A percentile compares a stretch with the other conserved stretches of the same genome.
Conservation (phyloP, 768 basidiomycete genomes). For the Rhodotorula paludigena region DNA sequence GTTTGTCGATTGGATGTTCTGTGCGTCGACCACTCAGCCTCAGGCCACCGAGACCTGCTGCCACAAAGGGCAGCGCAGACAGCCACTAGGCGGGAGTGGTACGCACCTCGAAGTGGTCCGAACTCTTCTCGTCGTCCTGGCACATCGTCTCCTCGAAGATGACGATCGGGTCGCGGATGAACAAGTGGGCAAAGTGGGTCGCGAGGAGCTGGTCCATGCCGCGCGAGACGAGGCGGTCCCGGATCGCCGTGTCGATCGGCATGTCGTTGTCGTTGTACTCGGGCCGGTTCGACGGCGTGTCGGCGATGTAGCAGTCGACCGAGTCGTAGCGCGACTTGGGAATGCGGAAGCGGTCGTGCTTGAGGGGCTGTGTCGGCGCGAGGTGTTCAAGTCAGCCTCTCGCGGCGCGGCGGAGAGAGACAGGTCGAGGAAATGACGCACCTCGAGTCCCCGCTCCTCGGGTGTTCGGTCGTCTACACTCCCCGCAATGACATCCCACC, state of each 20-base stretch:
- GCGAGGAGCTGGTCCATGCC: conserved; percentile 83
- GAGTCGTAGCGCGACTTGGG: conserved; percentile 98
- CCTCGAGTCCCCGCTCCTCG: conserved; percentile 86
- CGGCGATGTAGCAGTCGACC: conserved; percentile 83
- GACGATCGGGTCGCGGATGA: conserved; percentile 95
- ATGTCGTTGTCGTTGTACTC: conserved; percentile 87
- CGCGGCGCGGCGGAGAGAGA: too few relatives aligned
- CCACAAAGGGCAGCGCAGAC: neutral
- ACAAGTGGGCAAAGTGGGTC: conserved; percentile 88
- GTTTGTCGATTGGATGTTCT: conserved; percentile 99
- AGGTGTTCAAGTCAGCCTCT: too few relatives aligned
- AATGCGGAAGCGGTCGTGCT: conserved; percentile 68
- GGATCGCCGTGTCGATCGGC: conserved; percentile 71
- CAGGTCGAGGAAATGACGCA: conserved; percentile 41
- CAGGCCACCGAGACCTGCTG: too few relatives aligned
- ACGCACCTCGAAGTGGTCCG: conserved; percentile 89
- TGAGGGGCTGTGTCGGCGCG: conserved; percentile 59
- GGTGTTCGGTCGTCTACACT: conserved; percentile 94
- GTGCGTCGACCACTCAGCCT: too few relatives aligned
- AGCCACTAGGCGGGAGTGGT: neutral
- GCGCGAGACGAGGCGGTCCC: conserved; percentile 65
- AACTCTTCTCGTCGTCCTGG: conserved; percentile 79
- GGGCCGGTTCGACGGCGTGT: conserved; percentile 73
- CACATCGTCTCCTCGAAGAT: conserved; percentile 89
- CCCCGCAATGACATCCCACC: conserved; percentile 99